Conservation (phyloP, 2,329 filamentous ascomycete genomes). For the Aquanectria penicillioides region DNA sequence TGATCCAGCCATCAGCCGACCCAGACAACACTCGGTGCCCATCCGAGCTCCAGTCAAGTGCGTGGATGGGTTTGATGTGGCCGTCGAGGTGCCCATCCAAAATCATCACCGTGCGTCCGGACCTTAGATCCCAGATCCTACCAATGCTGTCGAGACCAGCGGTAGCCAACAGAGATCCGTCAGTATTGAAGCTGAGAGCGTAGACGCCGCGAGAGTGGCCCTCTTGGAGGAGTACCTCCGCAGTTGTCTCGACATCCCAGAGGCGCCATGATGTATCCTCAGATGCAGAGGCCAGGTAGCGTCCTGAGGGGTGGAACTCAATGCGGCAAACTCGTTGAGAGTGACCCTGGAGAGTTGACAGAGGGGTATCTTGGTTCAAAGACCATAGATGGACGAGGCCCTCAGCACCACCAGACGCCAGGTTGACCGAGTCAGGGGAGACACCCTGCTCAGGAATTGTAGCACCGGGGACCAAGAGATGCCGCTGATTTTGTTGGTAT, state of each 20-base stretch:
- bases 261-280: slow-evolving; percentile 97
- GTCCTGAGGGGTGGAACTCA: slow-evolving; percentile 93
- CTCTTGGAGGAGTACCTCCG: slow-evolving; percentile 88
- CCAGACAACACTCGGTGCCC: slow-evolving; percentile 93
- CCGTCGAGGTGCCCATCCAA: slow-evolving; percentile 85
- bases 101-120: slow-evolving; percentile 94
- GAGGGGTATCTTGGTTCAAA: slow-evolving; percentile 83
- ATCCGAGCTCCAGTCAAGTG: slow-evolving; percentile 90
- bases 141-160: slow-evolving; percentile 96
- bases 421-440: slow-evolving; percentile 78
- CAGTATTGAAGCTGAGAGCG: slow-evolving; percentile 86
- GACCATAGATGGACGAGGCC: slow-evolving; percentile 92
- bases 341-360: slow-evolving; percentile 85
- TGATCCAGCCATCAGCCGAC: slow-evolving; percentile 93
- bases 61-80: slow-evolving; percentile 91
- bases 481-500: slow-evolving; percentile 89
- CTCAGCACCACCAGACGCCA: slow-evolving; percentile 91
- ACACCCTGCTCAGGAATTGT: slow-evolving; percentile 78
- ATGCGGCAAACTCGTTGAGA: slow-evolving; percentile 88
- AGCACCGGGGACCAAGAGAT: slow-evolving; percentile 88
- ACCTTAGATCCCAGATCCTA: slow-evolving; percentile 93
- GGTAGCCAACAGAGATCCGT: slow-evolving; percentile 89
- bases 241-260: slow-evolving; percentile 90
- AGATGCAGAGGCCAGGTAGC: slow-evolving; percentile 90
- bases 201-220: slow-evolving; percentile 96